Evolutionary conservation across 1,284 basidiomycete genomes (phyloP), one percentile per base, ranked within the genome.

Genomic region (Anthracocystis panici-leucophaei): DNA sequence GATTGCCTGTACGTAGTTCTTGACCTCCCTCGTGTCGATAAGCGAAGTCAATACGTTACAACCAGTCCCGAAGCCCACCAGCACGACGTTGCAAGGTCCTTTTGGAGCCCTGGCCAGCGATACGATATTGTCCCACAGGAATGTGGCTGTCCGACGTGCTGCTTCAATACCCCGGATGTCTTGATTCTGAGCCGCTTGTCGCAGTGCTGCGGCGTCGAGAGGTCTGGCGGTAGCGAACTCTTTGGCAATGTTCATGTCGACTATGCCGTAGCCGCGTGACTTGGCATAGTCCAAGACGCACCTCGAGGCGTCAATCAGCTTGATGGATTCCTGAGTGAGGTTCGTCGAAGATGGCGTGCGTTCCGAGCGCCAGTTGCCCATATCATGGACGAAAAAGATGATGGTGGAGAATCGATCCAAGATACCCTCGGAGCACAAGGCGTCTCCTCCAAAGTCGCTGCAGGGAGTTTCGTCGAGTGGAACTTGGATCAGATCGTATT

Each of bases 91-190:
- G 49, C 89, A 88, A 5, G 91, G 91, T 7, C 20, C 16, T 18
- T 21, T 10, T 5, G 53, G 38, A 8, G 33, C 18, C 4, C 55
- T 46, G 3, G 55, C 66, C 2, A 52, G 94, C 93, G 92, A 90
- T 60, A 97, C 88, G 76, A 94, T 94, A 83, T 97, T 96, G 86
- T 98, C 95, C 96, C 96, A 99, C 3, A 98, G 85, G 82, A 96
- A 96, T 87, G 46, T 57, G 1, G 61, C 53, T 2, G 64, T 64
- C 11, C 12, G 1, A 5, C 23, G 23, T 10, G 62, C 71, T 40
- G 44, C 31, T 1, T 21, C n/a, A 3, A 46, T 21, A 2, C 20
- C 20, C 2, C 33, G 46, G 5, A 14, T 6, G 5, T 65, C 56
- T 5, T 33, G 44, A 8, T n/a, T 9, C 9, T 18, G 33, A 9